Conservation (phyloP, 441 rosid species). For the Gossypium aridum region DNA sequence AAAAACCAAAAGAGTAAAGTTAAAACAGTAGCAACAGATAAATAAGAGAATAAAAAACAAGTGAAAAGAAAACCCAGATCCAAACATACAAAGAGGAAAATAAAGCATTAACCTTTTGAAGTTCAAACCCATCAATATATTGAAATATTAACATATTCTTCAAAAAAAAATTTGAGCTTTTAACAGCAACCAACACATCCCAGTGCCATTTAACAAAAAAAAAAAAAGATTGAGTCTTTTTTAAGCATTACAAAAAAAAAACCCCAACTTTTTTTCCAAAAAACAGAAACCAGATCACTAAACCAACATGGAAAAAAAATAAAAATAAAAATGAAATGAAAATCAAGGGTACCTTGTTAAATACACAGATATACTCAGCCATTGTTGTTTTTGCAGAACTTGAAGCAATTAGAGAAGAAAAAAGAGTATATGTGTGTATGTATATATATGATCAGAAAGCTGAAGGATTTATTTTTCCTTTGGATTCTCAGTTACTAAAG, state of each 20-base stretch:
- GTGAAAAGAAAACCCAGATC: conserved; percentile 24
- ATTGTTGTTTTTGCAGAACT: conserved; percentile 31
- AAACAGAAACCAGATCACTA: not conserved
- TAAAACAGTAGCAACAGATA: not conserved
- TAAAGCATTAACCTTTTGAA: not conserved
- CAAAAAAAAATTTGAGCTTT: not conserved
- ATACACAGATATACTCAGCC: conserved; percentile 53
- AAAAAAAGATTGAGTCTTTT: not conserved
- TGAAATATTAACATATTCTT: not conserved
- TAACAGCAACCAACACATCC: not conserved
- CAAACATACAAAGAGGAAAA: conserved; percentile 13
- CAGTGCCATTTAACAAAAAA: conserved; percentile 3
- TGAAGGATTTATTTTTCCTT: no score
- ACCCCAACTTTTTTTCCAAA: not conserved
- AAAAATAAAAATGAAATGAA: not conserved
- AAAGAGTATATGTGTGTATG: not conserved
- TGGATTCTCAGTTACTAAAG: not conserved
- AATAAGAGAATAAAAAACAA: not conserved
- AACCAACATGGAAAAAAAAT: not conserved
- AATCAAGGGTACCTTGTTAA: conserved; percentile 44
- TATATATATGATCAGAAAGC: not conserved
- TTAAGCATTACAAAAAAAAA: not conserved
- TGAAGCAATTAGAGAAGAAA: conserved; percentile 2
- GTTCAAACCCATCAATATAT: conserved; percentile 6
- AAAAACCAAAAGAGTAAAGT: not conserved